Evolutionary conservation across 306 rosid genomes (phyloP).

Genomic region (Castanea sativa): DNA sequence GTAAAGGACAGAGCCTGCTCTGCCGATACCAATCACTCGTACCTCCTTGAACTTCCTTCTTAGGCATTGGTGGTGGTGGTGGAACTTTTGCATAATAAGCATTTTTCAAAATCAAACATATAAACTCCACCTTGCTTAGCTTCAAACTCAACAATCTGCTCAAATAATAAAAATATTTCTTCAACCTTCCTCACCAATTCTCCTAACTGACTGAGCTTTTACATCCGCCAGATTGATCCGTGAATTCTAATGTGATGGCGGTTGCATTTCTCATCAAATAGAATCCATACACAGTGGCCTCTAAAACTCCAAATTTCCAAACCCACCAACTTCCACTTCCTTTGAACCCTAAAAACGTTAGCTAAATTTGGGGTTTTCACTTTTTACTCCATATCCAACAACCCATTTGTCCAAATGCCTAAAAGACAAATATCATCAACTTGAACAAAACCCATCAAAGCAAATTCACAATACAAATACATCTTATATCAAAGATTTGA

Average conservation of each 20-base stretch:
- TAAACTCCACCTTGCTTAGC: constrained; percentile 74
- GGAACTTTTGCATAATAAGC: constrained; percentile 65
- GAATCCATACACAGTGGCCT: constrained; percentile 47
- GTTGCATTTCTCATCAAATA: constrained; percentile 73
- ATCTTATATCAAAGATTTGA: neutral
- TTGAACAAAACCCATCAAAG: neutral
- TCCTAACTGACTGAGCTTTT: constrained; percentile 69
- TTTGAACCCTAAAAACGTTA: neutral
- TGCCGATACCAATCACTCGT: constrained; percentile 50
- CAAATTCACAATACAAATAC: neutral
- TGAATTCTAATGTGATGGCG: constrained; percentile 60
- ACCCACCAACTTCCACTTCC: neutral
- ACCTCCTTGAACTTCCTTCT: constrained; percentile 36
- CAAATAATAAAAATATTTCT: constrained; percentile 63
- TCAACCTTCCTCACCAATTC: constrained; percentile 69
- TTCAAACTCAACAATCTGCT: constrained; percentile 77
- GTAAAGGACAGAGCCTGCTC: constrained; percentile 51
- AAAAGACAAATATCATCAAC: neutral
- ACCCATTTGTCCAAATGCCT: neutral
- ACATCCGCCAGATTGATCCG: constrained; percentile 80
- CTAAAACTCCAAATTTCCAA: neutral
- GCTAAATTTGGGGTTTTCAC: neutral
- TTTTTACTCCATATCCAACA: neutral
- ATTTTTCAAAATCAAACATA: constrained; percentile 78
- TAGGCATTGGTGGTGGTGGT: constrained; percentile 72